Base-by-base conservation (phyloP, 495 filamentous ascomycete genomes). In the Penicillium canariense region DNA sequence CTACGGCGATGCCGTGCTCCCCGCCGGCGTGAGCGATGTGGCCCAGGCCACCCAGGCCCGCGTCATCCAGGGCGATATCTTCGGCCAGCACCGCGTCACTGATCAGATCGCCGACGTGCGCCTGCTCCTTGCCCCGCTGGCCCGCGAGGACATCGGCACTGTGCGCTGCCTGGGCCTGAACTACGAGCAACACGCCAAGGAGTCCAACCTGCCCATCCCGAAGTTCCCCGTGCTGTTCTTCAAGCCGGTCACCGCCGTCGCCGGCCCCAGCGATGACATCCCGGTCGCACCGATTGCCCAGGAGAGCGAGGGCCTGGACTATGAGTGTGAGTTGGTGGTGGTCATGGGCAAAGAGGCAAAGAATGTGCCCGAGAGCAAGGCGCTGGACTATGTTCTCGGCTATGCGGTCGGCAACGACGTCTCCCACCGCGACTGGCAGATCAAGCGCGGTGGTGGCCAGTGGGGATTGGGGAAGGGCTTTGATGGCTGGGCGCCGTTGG, bases 401-500 rank as follows among this genome's bases (percentile, higher is more conserved):
- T 96, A 93, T 66, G 78, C 86, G 5, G 82, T 90, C 47, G 90
- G 90, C 36, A 88, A 96, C 63, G 90, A 94, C 69, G 77, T 96
- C 27, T 89, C 86, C 11, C 89, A 93, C 67, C 84, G 90, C 22
- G 87, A 90, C 49, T 91, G 88, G 87, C 90, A 96, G 68, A 68
- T 94, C 50, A 82, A 85, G 63, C 81, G 81, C 30, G 90, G 89
- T 17, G 87, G 89, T 12, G 84, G 88, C 0, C 90, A 94, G 69
- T 95, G 90, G 90, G 77, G 76, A 0, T 59, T 92, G 4, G 90
- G 90, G 1, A 96, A 96, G 68, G 86, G 89, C 3, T 94, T 91
- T 61, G 90, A 96, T 71, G 87, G 87, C 39, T 94, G 89, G 89
- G 90, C 89, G n/a, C 90, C 90, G 0, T 87, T 82, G 59, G 90